A percentile compares a stretch with the other conserved stretches of the same genome.
Conservation (phyloP, 1,284 basidiomycete genomes). For the Chalciporus sp. region DNA sequence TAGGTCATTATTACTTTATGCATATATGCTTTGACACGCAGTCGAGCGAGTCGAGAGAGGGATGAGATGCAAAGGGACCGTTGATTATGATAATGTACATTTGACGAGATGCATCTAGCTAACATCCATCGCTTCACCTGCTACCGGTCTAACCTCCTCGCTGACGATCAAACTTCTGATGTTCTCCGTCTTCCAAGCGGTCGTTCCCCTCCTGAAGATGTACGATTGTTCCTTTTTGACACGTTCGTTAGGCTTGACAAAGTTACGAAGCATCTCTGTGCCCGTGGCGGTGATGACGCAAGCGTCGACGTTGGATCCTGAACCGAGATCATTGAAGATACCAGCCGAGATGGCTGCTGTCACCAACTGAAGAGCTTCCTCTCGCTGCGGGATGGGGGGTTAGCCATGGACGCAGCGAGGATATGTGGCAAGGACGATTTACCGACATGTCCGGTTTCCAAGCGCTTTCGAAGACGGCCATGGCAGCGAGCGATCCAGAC, state of each 20-base stretch:
- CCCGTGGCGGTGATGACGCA: constrained; percentile 86
- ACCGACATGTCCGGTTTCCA: constrained; percentile 89
- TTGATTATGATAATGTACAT: constrained; percentile 9
- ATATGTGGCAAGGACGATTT: constrained; percentile 18
- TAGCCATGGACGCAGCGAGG: constrained; percentile 3
- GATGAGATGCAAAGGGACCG: background rate
- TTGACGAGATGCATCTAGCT: constrained; percentile 39
- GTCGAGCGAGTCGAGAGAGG: background rate
- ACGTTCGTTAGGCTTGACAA: constrained; percentile 90
- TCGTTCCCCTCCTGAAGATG: constrained; percentile 85
- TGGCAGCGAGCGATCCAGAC: constrained; percentile 92
- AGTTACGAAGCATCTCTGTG: constrained; percentile 90
- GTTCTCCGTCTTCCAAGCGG: constrained; percentile 83
- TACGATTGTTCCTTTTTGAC: constrained; percentile 76
- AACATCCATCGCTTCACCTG: constrained; percentile 76
- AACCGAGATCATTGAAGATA: constrained; percentile 99
- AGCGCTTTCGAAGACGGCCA: constrained; percentile 94
- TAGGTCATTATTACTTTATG: constrained; percentile 12
- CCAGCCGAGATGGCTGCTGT: constrained; percentile 89
- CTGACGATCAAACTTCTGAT: constrained; percentile 72
- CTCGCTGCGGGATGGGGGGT: constrained; percentile 53
- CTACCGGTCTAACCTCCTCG: constrained; percentile 63
- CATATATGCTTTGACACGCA: constrained; percentile 1
- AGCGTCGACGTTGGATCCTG: constrained; percentile 96
- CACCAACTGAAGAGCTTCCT: constrained; percentile 85